Base-by-base conservation (phyloP, 306 rosid genomes). In the Oxytropis ochrocephala region DNA sequence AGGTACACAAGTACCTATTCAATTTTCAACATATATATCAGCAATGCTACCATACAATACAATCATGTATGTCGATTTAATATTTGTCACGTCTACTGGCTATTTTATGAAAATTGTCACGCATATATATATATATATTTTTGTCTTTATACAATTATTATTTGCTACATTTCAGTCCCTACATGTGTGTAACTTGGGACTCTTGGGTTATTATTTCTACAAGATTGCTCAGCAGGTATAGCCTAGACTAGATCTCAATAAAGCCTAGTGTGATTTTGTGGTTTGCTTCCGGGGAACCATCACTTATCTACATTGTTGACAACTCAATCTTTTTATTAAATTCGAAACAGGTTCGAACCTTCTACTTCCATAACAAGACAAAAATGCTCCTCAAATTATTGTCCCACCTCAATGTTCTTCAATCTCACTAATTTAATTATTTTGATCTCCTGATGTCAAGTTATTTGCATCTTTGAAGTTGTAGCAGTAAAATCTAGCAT, bases 251-350 rank as follows among this genome's bases (percentile, higher is more conserved):
- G 29, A 24, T 24, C 29, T 24, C 29, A 24, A 24, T 24, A 24
- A 24, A 24, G 29, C 29, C 29, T 24, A 24, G 29, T n/a, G 65
- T 64, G 68, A 71, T 57, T 58, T 59, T 71, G 63, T 51, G 72
- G 78, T 70, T 39, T 64, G 49, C 17, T 70, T 51, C 61, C 19
- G 13, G 78, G 79, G 78, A 67, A 60, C 78, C 73, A 67, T 76
- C 76, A 44, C 43, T 33, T 33, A 33, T 5, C 38, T 33, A 5
- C 38, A 33, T 33, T 1, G 1, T 36, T 8, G 58, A 69, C 72
- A 52, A 24, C 65, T 64, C 59, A 49, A 6, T 38, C 55, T 49
- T 70, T n/a, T 35, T 41, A 7, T 63, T 58, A 75, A 61, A 13
- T 57, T 69, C 5, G 57, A 52, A 61, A 41, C 35, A 58, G 70